These are phyloP conservation scores for Phialocephala sp. DNA, from an alignment of 2,329 filamentous ascomycete genomes.

Conservation along the genomic window DNA sequence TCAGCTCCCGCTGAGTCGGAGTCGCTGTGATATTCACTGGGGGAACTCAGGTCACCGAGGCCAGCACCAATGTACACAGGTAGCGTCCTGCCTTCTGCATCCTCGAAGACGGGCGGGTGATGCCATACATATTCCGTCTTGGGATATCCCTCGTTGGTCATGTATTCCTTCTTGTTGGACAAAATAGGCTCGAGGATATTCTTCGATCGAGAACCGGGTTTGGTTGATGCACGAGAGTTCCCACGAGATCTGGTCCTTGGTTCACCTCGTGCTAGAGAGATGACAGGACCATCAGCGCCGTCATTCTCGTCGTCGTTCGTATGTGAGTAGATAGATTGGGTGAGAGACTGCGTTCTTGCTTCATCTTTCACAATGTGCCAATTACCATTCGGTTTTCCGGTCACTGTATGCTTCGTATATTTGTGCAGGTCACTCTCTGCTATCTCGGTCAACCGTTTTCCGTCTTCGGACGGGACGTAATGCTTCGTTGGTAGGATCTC, in stretches of 20 bases:
- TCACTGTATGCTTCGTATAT: slow-evolving; percentile 37
- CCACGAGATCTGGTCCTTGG: slow-evolving; percentile 13
- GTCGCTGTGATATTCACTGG: slow-evolving; percentile 14
- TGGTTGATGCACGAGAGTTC: slow-evolving; percentile 16
- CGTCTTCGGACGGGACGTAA: slow-evolving; percentile 45
- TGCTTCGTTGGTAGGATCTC: slow-evolving; percentile 59
- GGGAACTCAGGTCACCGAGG: slow-evolving; percentile 20
- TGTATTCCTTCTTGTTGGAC: slow-evolving; percentile 35
- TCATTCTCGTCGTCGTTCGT: slow-evolving; percentile 17
- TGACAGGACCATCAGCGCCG: slow-evolving; percentile 26
- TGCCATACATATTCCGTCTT: slow-evolving; percentile 39
- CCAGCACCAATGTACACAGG: slow-evolving; percentile 30
- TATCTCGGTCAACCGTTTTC: slow-evolving; percentile 52
- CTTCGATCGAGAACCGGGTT: slow-evolving; percentile 10
- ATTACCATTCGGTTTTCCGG: slow-evolving; percentile 21
- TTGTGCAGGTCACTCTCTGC: slow-evolving; percentile 44
- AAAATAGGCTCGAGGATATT: slow-evolving; percentile 31
- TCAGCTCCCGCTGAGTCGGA: background rate
- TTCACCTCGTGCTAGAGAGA: slow-evolving; percentile 26
- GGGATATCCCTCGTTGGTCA: slow-evolving; percentile 33
- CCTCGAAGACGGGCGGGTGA: slow-evolving; percentile 38
- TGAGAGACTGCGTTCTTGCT: slow-evolving; percentile 6
- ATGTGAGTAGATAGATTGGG: slow-evolving; percentile 3
- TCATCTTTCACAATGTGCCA: slow-evolving; percentile 26
- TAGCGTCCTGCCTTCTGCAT: slow-evolving; percentile 23